Conservation (phyloP, 495 filamentous ascomycete genomes). For the Clohesyomyces aquaticus region DNA sequence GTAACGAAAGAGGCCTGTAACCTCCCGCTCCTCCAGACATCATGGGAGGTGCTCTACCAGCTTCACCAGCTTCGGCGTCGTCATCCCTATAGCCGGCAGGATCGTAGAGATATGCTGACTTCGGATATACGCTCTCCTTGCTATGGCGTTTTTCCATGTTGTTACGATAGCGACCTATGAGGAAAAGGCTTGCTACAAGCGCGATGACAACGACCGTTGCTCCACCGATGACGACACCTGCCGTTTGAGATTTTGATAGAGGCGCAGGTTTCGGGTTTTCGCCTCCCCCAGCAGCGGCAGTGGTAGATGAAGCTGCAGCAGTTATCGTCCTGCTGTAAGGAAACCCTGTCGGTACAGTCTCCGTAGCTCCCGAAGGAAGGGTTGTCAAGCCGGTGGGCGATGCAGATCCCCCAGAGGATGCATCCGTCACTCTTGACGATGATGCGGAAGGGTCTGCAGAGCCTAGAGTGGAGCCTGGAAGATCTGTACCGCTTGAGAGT, state of each 20-base stretch:
- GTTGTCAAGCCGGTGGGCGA: conserved; percentile 1
- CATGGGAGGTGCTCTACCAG: conserved; percentile 16
- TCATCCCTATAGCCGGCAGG: conserved; percentile 24
- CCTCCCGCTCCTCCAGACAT: conserved; percentile 32
- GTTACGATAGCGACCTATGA: conserved; percentile 27
- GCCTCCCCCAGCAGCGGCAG: conserved; percentile 5
- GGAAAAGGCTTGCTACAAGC: conserved; percentile 29
- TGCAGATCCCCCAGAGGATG: background rate
- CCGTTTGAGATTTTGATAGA: conserved; percentile 29
- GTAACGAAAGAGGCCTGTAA: conserved; percentile 12
- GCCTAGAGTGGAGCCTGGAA: background rate
- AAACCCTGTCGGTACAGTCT: background rate
- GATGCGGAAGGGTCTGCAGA: conserved; percentile 1
- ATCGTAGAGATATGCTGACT: conserved; percentile 38
- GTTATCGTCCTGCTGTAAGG: background rate
- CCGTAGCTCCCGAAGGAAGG: background rate
- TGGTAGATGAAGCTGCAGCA: conserved; percentile 16
- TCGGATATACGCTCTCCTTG: conserved; percentile 32
- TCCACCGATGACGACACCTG: conserved; percentile 32
- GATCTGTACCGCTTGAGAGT: background rate
- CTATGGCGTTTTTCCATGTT: conserved; percentile 18
- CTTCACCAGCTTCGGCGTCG: conserved; percentile 30
- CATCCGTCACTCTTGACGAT: background rate
- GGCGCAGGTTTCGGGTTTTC: conserved; percentile 13
- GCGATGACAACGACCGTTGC: conserved; percentile 33